Evolutionary conservation across 306 rosid species (phyloP).

Genomic region (Chamaecrista fasciculata): DNA sequence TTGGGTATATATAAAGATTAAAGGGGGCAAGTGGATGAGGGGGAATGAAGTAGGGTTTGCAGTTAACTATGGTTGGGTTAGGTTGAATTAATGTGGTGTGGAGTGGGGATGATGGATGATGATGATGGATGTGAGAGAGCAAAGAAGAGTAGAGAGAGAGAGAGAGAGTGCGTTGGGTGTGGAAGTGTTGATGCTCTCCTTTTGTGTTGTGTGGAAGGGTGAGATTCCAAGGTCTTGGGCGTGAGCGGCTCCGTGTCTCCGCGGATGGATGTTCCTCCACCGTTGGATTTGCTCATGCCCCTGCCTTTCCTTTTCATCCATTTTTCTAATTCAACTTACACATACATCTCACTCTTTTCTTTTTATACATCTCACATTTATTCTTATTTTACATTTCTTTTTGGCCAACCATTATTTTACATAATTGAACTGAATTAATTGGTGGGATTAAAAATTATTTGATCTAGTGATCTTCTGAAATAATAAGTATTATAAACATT

Average conservation of each 20-base stretch:
- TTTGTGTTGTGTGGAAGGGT: conserved; percentile 34
- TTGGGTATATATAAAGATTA: conserved; percentile 49
- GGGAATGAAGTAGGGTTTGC: conserved; percentile 11
- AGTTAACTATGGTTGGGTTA: conserved; percentile 49
- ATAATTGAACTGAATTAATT: too few relatives aligned
- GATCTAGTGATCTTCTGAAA: too few relatives aligned
- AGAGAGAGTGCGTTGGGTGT: background rate
- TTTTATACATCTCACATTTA: too few relatives aligned
- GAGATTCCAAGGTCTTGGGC: conserved; percentile 89
- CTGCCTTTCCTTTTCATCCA: conserved; percentile 35
- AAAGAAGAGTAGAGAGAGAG: too few relatives aligned
- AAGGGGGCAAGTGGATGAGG: background rate
- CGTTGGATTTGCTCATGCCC: conserved; percentile 57
- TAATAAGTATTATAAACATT: too few relatives aligned
- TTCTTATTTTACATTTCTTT: too few relatives aligned
- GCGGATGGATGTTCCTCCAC: conserved; percentile 85
- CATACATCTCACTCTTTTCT: too few relatives aligned
- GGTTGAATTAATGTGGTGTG: background rate
- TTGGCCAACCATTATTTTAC: too few relatives aligned
- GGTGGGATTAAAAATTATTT: too few relatives aligned
- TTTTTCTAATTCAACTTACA: too few relatives aligned
- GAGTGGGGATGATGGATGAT: too few relatives aligned
- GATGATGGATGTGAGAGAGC: too few relatives aligned
- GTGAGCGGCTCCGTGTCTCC: conserved; percentile 99
- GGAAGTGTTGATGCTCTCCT: background rate